Evolutionary conservation across 2,329 filamentous ascomycete genomes (phyloP).

Genomic region (Ploettnerulaceae sp.): DNA sequence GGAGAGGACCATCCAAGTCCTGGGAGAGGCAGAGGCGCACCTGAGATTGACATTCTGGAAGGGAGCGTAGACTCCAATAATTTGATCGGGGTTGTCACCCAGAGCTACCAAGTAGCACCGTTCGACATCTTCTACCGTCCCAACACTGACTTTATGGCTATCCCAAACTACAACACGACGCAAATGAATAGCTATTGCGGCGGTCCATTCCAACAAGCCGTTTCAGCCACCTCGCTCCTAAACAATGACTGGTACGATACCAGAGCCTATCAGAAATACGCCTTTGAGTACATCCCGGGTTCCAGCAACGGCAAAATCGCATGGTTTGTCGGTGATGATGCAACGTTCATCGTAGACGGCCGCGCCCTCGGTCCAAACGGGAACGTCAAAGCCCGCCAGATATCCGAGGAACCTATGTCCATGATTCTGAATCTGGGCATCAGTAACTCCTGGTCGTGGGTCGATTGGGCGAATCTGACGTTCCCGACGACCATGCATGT

Average conservation of each 20-base stretch:
- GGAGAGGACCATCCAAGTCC: slow-evolving; percentile 60
- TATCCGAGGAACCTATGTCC: slow-evolving; percentile 50
- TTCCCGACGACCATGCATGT: slow-evolving; percentile 49
- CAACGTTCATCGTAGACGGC: slow-evolving; percentile 47
- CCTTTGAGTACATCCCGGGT: slow-evolving; percentile 51
- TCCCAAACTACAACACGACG: slow-evolving; percentile 44
- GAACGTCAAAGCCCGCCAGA: slow-evolving; percentile 44
- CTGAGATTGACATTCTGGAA: slow-evolving; percentile 68
- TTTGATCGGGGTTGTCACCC: slow-evolving; percentile 37
- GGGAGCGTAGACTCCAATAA: slow-evolving; percentile 42
- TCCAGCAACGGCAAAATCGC: slow-evolving; percentile 39
- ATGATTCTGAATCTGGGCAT: slow-evolving; percentile 50
- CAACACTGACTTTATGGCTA: slow-evolving; percentile 47
- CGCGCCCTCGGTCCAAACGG: slow-evolving; percentile 49
- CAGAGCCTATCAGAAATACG: slow-evolving; percentile 48
- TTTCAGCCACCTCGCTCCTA: slow-evolving; percentile 49
- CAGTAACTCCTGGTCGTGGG: slow-evolving; percentile 44
- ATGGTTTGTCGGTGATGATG: slow-evolving; percentile 49
- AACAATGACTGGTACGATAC: slow-evolving; percentile 53
- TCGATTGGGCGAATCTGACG: slow-evolving; percentile 40
- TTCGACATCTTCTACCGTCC: slow-evolving; percentile 45
- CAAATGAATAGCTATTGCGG: slow-evolving; percentile 48
- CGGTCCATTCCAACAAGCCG: slow-evolving; percentile 50
- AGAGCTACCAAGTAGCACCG: slow-evolving; percentile 36
- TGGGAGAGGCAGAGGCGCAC: slow-evolving; percentile 59